Evolutionary conservation across 441 rosid species (phyloP).

Genomic region (Arabidopsis hybrid): DNA sequence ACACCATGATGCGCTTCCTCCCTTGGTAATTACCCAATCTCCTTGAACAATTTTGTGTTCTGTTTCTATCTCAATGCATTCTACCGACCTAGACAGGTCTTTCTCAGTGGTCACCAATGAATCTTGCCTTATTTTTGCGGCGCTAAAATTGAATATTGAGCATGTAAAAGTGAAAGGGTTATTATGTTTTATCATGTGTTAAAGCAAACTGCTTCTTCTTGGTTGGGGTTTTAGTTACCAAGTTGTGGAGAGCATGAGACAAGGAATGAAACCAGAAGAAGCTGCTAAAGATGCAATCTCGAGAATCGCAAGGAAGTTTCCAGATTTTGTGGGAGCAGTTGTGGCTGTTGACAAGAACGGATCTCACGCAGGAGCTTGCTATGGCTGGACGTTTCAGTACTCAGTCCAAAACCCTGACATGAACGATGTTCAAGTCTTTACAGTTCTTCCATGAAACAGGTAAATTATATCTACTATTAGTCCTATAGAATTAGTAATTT

Average conservation of each 20-base stretch:
- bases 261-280: slow-evolving; percentile 74
- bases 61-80: slow-evolving; percentile 1
- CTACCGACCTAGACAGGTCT: not conserved
- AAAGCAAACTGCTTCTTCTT: not conserved
- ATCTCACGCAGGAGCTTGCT: slow-evolving; percentile 79
- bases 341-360: slow-evolving; percentile 82
- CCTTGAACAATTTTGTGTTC: not conserved
- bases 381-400: slow-evolving; percentile 95
- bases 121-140: not conserved
- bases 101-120: not conserved
- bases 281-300: slow-evolving; percentile 87
- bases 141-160: slow-evolving; percentile 7
- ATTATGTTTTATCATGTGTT: not conserved
- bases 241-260: slow-evolving; percentile 94
- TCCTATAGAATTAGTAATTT: too few relatives aligned
- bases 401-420: slow-evolving; percentile 62
- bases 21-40: slow-evolving; percentile 67
- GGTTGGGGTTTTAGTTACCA: slow-evolving; percentile 67
- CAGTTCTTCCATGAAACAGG: slow-evolving; percentile 55
- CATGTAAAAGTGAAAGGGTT: not conserved
- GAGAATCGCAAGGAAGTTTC: slow-evolving; percentile 74
- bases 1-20: slow-evolving; percentile 96
- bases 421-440: slow-evolving; percentile 77
- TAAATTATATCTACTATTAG: not conserved
- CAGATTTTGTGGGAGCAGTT: slow-evolving; percentile 82